Base-by-base conservation (phyloP, 495 filamentous ascomycete species). In the Penicillium ochrochloron region DNA sequence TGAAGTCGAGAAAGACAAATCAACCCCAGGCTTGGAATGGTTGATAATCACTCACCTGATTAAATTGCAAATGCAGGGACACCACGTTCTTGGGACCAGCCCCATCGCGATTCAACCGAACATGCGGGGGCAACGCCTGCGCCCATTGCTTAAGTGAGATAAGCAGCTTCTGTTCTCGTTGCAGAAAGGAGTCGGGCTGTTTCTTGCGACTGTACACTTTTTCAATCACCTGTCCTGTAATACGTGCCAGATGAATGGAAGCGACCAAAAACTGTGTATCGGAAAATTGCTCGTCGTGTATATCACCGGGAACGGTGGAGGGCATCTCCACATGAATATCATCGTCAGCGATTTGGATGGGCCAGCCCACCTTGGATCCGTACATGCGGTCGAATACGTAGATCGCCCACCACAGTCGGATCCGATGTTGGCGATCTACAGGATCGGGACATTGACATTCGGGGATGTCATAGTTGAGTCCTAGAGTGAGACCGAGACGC, bases 351-450 rank as follows among this genome's bases (percentile, higher is more conserved):
- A 81, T 79, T 60, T 80, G 75, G 62, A 76, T 73, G 2, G 77
- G 78, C 8, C 78, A 69, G 8, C 80, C 80, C 72, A 80, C 76
- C 46, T 78, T 81, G 17, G 77, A 80, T 14, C 75, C 75, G 75
- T 75, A 81, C 74, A 80, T 78, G 23, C 77, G 74, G 58, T 82
- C 78, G 53, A 82, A 81, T 29, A 79, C 77, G 60, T 81, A 82
- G 48, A 81, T 78, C 12, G 78, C 78, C 78, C 78, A 81, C 78
- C 78, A 81, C 35, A 81, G 75, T 25, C 74, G 67, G 31, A 81
- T 70, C 2, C 80, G 78, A 55, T 82, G 78, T 54, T 82, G 75
- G 11, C 78, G 73, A 41, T 78, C 75, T 0, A 77, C 73, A 0
- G 77, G 71, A 54, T 80, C 78, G 27, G 78, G 78, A 19, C 76